phyloP scores from a whole-genome alignment of 345 rosid genomes.

The Pseudoturritis turrita region DNA sequence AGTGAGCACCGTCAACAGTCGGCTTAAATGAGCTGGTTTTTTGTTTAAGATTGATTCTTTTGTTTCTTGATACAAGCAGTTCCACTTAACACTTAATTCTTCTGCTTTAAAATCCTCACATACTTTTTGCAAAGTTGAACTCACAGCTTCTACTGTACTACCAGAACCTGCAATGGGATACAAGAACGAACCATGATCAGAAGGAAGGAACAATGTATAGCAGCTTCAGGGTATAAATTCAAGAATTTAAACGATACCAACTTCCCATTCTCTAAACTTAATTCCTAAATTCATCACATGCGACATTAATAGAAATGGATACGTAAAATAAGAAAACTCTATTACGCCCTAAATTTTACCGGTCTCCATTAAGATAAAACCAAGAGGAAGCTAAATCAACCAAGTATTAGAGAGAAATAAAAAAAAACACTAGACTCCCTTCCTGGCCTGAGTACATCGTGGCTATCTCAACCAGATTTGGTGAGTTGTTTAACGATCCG shows the following conservation, averaged over 20 bases:
- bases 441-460: too few species aligned
- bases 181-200: background rate
- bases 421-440: background rate
- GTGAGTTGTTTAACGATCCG: too few species aligned
- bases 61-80: conserved; percentile 49
- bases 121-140: conserved; percentile 46
- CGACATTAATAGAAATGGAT: too few species aligned
- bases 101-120: conserved; percentile 43
- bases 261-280: too few species aligned
- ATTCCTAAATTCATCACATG: background rate
- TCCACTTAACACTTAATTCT: conserved; percentile 50
- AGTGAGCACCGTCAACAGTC: conserved; percentile 49
- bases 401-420: background rate
- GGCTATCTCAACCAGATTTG: too few species aligned
- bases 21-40: conserved; percentile 33
- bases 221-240: too few species aligned
- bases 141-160: conserved; percentile 46
- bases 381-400: too few species aligned
- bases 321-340: too few species aligned
- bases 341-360: too few species aligned
- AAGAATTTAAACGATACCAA: background rate
- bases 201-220: too few species aligned
- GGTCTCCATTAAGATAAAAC: too few species aligned
- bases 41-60: conserved; percentile 23
- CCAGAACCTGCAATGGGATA: conserved; percentile 39